Percentiles rank a stretch among this genome's conserved stretches.
Evolutionary conservation across 768 basidiomycete species (phyloP).

Genomic region (Gloeophyllum trabeum): DNA sequence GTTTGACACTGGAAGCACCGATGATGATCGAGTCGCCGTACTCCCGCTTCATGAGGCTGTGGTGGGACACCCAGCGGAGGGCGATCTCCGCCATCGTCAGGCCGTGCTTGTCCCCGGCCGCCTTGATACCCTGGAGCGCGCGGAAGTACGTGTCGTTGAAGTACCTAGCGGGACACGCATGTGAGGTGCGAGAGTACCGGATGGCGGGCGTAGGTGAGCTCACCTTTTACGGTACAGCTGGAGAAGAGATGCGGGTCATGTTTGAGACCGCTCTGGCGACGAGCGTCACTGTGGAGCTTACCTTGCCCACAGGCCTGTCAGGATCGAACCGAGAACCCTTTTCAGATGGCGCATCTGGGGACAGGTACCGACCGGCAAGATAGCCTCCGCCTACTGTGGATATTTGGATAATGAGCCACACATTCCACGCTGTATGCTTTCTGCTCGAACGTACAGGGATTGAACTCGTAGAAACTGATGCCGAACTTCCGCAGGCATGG

Average conservation of each 20-base stretch:
- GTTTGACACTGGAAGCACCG: conserved; percentile 44
- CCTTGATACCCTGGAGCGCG: conserved; percentile 20
- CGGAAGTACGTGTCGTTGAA: conserved; percentile 20
- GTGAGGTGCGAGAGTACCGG: not conserved
- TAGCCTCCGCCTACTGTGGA: conserved; percentile 23
- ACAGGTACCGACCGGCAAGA: conserved; percentile 25
- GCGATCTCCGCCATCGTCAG: conserved; percentile 29
- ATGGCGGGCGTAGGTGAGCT: too few relatives aligned
- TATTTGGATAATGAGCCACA: not conserved
- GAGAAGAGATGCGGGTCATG: not conserved
- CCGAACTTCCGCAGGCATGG: conserved; percentile 30
- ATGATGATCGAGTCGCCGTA: conserved; percentile 43
- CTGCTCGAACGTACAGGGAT: conserved; percentile 29
- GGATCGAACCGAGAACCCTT: conserved; percentile 48
- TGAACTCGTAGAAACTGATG: conserved; percentile 27
- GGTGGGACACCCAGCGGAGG: conserved; percentile 36
- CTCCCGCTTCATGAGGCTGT: conserved; percentile 33
- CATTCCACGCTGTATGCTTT: too few relatives aligned
- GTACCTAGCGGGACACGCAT: conserved; percentile 17
- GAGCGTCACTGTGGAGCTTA: conserved; percentile 7
- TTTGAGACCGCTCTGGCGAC: not conserved
- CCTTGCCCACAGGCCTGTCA: conserved; percentile 30
- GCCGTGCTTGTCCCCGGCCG: conserved; percentile 18
- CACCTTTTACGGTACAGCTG: conserved; percentile 27
- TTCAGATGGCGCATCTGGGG: conserved; percentile 27